phyloP scores from a whole-genome alignment of 108 stramenopile genomes.

The Aurantiochytrium sp. region DNA sequence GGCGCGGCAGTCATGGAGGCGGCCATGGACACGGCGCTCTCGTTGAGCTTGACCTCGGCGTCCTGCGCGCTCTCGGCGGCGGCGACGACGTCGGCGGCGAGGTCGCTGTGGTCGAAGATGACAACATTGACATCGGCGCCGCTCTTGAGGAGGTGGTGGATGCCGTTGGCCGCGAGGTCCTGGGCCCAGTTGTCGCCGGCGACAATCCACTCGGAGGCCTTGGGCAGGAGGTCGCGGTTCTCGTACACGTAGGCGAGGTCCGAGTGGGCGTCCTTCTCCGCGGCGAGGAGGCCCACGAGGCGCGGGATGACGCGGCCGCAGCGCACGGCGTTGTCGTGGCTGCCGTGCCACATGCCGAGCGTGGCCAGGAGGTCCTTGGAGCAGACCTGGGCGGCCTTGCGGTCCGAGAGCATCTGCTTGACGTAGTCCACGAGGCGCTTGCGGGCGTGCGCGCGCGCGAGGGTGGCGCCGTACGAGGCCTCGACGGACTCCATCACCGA shows the following conservation, averaged over 20 bases:
- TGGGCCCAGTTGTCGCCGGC: constrained; percentile 31
- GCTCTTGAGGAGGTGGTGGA: constrained; percentile 15
- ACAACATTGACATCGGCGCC: constrained; percentile 21
- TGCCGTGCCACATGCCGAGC: constrained; percentile 28
- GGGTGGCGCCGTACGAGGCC: not conserved
- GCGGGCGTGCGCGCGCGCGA: not conserved
- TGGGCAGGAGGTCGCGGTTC: constrained; percentile 15
- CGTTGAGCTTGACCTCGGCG: not conserved
- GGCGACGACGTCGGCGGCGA: not conserved
- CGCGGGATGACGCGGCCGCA: constrained; percentile 13
- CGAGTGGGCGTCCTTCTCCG: not conserved
- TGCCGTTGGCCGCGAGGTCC: not conserved
- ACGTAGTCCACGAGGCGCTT: constrained; percentile 9
- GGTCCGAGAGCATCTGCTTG: not conserved
- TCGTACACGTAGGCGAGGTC: not conserved
- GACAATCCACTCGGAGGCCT: not conserved
- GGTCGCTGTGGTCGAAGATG: constrained; percentile 20
- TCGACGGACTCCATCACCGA: constrained; percentile 24
- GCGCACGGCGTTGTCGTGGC: constrained; percentile 13
- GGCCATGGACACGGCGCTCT: not conserved
- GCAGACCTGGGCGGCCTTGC: not conserved
- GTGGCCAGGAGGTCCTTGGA: constrained; percentile 22
- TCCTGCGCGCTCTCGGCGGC: not conserved
- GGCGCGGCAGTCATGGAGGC: not conserved
- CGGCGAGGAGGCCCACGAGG: not conserved